A percentile compares a stretch with the other conserved stretches of the same genome.
Conservation (phyloP, 495 filamentous ascomycete genomes). For the Neurospora hispaniola region DNA sequence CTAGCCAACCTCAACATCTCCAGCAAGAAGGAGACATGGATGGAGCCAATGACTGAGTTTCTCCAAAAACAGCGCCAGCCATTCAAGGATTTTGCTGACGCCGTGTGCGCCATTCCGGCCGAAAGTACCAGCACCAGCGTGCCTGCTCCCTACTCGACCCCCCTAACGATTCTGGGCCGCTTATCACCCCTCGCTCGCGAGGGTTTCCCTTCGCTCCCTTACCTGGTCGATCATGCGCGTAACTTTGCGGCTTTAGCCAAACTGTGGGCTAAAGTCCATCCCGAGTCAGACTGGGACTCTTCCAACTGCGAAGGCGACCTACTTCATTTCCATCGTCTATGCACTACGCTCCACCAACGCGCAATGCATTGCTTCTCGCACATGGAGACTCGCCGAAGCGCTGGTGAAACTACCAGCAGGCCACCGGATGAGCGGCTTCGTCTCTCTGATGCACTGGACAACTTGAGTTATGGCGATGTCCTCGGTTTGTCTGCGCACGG, state of each 20-base stretch:
- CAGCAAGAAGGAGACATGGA: slow-evolving; percentile 93
- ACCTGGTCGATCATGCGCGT: slow-evolving; percentile 82
- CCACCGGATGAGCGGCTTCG: slow-evolving; percentile 48
- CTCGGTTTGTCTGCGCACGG: slow-evolving; percentile 21
- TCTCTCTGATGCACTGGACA: slow-evolving; percentile 68
- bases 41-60: slow-evolving; percentile 95
- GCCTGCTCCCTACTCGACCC: slow-evolving; percentile 85
- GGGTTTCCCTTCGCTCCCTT: slow-evolving; percentile 89
- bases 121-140: slow-evolving; percentile 51
- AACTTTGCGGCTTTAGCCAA: slow-evolving; percentile 82
- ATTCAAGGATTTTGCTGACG: slow-evolving; percentile 81
- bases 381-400: slow-evolving; percentile 18
- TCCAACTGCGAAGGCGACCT: slow-evolving; percentile 51
- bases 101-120: slow-evolving; percentile 69
- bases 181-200: slow-evolving; percentile 75
- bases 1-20: slow-evolving; percentile 90
- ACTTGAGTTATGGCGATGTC: slow-evolving; percentile 41
- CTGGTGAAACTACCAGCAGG: slow-evolving; percentile 54
- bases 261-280: slow-evolving; percentile 66
- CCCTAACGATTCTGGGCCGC: slow-evolving; percentile 79
- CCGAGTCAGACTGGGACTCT: slow-evolving; percentile 34
- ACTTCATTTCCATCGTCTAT: slow-evolving; percentile 62
- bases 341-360: slow-evolving; percentile 57
- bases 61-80: slow-evolving; percentile 51
- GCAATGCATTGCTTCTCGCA: slow-evolving; percentile 35